Evolutionary conservation across 441 rosid genomes (phyloP), one percentile per base, ranked within the genome.

Genomic region (Theobroma grandiflorum): DNA sequence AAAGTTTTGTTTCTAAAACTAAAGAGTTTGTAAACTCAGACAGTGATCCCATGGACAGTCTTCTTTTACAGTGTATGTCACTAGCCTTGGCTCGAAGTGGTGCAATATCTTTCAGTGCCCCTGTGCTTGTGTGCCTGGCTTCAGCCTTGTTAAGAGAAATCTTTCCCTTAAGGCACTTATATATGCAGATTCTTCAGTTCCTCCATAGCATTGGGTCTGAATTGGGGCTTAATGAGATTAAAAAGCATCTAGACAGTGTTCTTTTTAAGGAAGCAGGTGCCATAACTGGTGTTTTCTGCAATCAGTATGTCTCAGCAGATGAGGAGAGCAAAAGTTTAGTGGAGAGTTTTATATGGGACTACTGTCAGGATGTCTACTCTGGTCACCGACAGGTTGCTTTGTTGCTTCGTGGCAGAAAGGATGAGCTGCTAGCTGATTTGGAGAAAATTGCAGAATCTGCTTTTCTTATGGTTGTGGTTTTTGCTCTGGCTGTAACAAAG

Each of bases 381-480:
- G 90, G 91, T 59, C 99, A 94, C 83, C 88, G 93, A 61, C 88
- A 80, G 76, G 87, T 87, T 16, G 92, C 93, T 84, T 80, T 91
- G 74, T 63, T 91, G 79, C 93, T 94, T 80, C 85, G 79, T 52
- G 93, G 91, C 70, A 72, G 82, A 72, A 89, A 91, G 16, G 90
- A 88, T 78, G 83, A 73, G 53, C 74, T 91, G 45, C 95, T 93
- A 52, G 85, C 80, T 22, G 87, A 86, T 83, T 81, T 93, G 77
- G 97, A 94, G 86, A 91, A 90, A 86, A 87, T 93, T 80, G 93
- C 98, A 2, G 98, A 94, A 82, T 93, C 98, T 82, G 91, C 95
- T 75, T 95, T 94, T 83, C 95, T 94, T 72, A 91, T 94, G 99
- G 91, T 93, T 72, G 98, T 90, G 2, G 87, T 94, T 79, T 95